Percentiles rank a stretch among this genome's conserved stretches.
Evolutionary conservation across 169 alveolate species (phyloP).

Genomic region (Eimeria maxima): DNA sequence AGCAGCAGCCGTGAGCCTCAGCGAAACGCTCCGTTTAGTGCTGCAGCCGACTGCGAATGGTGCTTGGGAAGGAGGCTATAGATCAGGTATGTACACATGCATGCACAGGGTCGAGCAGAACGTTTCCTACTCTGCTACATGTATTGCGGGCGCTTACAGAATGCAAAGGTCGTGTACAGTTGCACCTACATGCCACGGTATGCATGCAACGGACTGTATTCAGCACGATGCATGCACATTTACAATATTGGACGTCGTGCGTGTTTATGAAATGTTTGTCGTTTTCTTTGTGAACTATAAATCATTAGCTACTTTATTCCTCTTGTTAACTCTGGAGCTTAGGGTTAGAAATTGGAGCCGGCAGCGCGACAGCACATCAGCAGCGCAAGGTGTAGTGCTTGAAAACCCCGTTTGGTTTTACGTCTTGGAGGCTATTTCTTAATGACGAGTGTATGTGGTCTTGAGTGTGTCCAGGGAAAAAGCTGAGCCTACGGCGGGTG

Average conservation of each 20-base stretch:
- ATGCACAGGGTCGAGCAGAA: background rate
- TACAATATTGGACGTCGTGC: background rate
- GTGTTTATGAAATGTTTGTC: background rate
- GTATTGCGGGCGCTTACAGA: background rate
- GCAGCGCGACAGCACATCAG: background rate
- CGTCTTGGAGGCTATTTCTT: background rate
- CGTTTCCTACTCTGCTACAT: background rate
- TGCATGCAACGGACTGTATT: background rate
- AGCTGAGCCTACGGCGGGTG: constrained; percentile 97
- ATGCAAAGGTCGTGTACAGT: background rate
- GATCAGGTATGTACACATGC: constrained; percentile 88
- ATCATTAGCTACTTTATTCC: background rate
- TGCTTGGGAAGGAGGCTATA: constrained; percentile 94
- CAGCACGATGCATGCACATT: background rate
- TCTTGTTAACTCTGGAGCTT: background rate
- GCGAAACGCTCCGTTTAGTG: constrained; percentile 90
- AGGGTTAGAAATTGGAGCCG: background rate
- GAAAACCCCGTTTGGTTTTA: background rate
- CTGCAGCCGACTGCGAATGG: constrained; percentile 94
- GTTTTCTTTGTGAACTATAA: background rate
- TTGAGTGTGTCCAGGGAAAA: constrained; percentile 91
- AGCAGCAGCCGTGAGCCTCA: constrained; percentile 75
- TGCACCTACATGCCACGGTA: background rate
- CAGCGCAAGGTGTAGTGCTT: background rate
- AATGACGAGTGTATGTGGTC: background rate